Base-by-base conservation (phyloP, 1,284 basidiomycete species). In the Papiliotrema terrestris region DNA sequence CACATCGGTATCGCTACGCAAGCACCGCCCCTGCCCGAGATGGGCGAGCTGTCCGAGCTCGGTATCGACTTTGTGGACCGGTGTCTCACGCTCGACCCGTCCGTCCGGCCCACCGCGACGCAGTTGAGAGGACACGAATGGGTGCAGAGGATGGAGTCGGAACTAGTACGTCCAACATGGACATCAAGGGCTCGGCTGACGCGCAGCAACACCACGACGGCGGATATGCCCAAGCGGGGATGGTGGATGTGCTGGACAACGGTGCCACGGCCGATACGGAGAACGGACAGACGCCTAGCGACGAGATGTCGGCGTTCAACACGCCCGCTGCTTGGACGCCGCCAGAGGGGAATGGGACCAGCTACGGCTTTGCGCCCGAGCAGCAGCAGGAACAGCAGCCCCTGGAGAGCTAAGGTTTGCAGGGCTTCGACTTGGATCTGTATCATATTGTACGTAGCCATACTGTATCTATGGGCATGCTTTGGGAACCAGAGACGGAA, bases 1-100 rank as follows among this genome's bases (percentile, higher is more conserved):
- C 94, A 97, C 73, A 97, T 97, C 49, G 94, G 95, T 50, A 92
- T 98, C 55, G 91, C 95, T 1, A 95, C 92, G 8, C 90, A 98
- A 69, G 92, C 96, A 69, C 96, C 96, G 8, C 94, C 93, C 2
- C 79, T 99, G 14, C 96, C 96, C 1, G 93, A 97, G 59, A 83
- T 89, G 3, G 84, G 85, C 49, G 91, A 98, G 76, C 84, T 98
- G 39, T 89, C 90, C 66, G 86, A 88, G 41, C 74, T 88, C 45
- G 96, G 96, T 26, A 95, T 98, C 71, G 87, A 88, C 73, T 98
- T 98, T 74, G 92, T 98, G 74, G 86, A 90, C 55, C 85, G 87
- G 67, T 98, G 95, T 74, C 79, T 99, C 35, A 91, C 84, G 11
- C 89, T 98, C 55, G 91, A 97, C 68, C 86, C 95, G 0, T 80